phyloP scores from a whole-genome alignment of 805 yeast genomes.

The Groenewaldozyma salmanticensis region DNA sequence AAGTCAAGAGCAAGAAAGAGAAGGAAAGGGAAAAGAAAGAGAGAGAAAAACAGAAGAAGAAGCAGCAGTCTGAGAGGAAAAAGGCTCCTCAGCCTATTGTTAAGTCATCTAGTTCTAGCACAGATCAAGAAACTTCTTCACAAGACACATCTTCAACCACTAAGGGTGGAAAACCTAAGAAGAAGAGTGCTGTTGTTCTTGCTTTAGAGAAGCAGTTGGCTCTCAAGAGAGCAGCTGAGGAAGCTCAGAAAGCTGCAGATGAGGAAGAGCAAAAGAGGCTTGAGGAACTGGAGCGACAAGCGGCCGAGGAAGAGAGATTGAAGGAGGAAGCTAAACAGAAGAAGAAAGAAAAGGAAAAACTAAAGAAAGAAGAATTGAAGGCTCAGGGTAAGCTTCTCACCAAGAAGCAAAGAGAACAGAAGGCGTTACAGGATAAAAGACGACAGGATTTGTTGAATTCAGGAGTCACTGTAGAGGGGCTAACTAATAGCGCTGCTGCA shows the following conservation, averaged over 20 bases:
- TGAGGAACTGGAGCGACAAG: conserved; percentile 41
- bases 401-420: conserved; percentile 92
- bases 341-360: conserved; percentile 81
- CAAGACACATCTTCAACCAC: conserved; percentile 29
- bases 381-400: conserved; percentile 93
- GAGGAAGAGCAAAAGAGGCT: conserved; percentile 54
- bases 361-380: conserved; percentile 81
- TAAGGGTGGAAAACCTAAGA: conserved; percentile 54
- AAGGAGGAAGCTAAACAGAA: conserved; percentile 44
- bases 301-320: conserved; percentile 53
- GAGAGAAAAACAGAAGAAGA: conserved; percentile 69
- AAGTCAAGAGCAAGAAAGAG: conserved; percentile 83
- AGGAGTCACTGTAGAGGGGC: conserved; percentile 68
- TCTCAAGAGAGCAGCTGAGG: conserved; percentile 78
- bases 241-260: conserved; percentile 60
- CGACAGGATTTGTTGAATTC: conserved; percentile 73
- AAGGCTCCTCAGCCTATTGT: conserved; percentile 38
- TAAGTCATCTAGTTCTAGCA: conserved; percentile 30
- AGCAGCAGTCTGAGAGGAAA: conserved; percentile 79
- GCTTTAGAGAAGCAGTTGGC: conserved; percentile 86
- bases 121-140: conserved; percentile 24
- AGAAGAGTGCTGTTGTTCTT: conserved; percentile 83
- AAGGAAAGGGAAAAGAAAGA: conserved; percentile 82
- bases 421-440: conserved; percentile 76
- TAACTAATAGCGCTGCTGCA: conserved; percentile 40